Evolutionary conservation across 1,284 basidiomycete species (phyloP), one percentile per base, ranked within the genome.

Genomic region (Tilletia setariae): DNA sequence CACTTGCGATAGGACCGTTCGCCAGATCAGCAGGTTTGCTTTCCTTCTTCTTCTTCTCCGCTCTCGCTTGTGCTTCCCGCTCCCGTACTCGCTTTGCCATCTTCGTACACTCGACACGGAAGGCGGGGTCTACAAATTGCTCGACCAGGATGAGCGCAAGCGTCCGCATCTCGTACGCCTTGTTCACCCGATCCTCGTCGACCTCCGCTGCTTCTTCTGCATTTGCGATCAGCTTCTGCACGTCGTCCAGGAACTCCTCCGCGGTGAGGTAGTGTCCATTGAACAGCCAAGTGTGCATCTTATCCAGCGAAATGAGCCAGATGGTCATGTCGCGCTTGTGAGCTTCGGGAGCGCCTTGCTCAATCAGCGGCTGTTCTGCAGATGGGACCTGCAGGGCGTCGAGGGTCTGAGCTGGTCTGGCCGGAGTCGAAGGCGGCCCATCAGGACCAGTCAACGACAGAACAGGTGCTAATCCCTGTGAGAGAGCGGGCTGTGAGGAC

Each of bases 111-210:
- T 97, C 94, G 35, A 89, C 78, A 51, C 86, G 85, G 83, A 97
- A 91, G 62, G 88, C 86, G 0, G 88, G 87, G 81, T 98, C 96
- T 79, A 97, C 94, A 76, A 91, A 90, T 71, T 84, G 83, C 76
- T 92, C 89, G 67, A 96, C 87, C 84, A 93, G 90, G 70, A 97
- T 89, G 79, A 92, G 87, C 0, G 93, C 88, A 59, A 93, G 89
- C 35, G 90, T 94, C 69, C 89, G 87, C 93, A 98, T 93, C 66
- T 93, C 91, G 71, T 92, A 90, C 0, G 96, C 91, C 74, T 90
- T 90, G 83, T 88, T 90, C 47, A 87, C 90, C 90, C 79, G 77
- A 35, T 81, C 95, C 9, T 85, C 82, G 79, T 98, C 93, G 71
- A 89, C 87, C 63, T 88, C 85, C 19, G 74, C 76, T 0, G 77